Evolutionary conservation across 139 green algal species (phyloP).

Genomic region (Picochlorum sp.): DNA sequence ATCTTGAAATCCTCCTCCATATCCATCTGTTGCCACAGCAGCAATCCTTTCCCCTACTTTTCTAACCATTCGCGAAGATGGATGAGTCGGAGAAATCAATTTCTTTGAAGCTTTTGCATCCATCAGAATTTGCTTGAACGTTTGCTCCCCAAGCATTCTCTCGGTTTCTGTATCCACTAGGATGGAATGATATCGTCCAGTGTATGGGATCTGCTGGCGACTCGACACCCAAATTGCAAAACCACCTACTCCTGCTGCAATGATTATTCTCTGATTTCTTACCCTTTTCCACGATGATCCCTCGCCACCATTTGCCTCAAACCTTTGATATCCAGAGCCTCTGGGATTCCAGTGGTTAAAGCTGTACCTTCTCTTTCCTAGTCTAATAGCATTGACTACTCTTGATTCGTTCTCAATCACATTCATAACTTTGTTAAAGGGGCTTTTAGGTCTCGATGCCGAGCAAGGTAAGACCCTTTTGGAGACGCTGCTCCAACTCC

Average conservation of each 20-base stretch:
- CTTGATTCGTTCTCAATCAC: no score
- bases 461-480: no score
- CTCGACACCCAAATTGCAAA: conserved; percentile 13
- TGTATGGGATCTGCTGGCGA: conserved; percentile 41
- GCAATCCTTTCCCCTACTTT: conserved; percentile 9
- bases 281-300: no score
- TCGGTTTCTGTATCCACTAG: conserved; percentile 22
- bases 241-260: conserved; percentile 1
- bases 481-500: no score
- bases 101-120: conserved; percentile 19
- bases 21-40: conserved; percentile 32
- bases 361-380: no score
- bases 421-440: no score
- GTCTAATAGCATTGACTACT: no score
- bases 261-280: not conserved
- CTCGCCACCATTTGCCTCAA: no score
- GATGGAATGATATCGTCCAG: conserved; percentile 31
- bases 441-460: no score
- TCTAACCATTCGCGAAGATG: conserved; percentile 12
- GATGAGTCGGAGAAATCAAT: conserved; percentile 41
- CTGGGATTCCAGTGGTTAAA: no score
- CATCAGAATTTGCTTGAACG: conserved; percentile 31
- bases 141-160: conserved; percentile 16
- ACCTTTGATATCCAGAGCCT: no score
- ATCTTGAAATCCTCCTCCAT: conserved; percentile 35